A percentile compares a stretch with the other conserved stretches of the same genome.
These are phyloP conservation scores for Naganishia albida DNA, from an alignment of 1,284 basidiomycete genomes.

Conservation along the genomic window DNA sequence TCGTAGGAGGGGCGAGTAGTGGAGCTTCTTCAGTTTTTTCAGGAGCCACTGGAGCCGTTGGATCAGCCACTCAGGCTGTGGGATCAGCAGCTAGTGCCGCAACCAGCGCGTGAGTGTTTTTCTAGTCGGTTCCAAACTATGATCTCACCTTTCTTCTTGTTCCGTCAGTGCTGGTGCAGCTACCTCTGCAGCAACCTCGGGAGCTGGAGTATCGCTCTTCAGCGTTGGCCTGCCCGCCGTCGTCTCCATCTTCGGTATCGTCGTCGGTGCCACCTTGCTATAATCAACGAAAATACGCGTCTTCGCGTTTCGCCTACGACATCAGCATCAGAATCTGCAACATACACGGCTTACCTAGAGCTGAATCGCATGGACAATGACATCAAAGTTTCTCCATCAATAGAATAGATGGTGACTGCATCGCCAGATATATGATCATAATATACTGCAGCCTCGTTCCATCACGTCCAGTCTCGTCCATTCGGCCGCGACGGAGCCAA, in stretches of 20 bases:
- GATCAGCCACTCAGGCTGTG: conserved; percentile 1
- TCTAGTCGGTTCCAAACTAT: neutral
- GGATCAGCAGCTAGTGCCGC: neutral
- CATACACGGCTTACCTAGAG: neutral
- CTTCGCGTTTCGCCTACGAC: neutral
- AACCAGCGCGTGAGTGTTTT: conserved; percentile 19
- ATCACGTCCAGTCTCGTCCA: too few species aligned
- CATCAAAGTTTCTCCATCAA: too few species aligned
- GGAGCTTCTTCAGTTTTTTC: conserved; percentile 21
- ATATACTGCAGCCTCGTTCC: too few species aligned
- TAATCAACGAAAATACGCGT: neutral
- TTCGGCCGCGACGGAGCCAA: too few species aligned
- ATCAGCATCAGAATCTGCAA: neutral
- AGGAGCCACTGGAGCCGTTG: conserved; percentile 15
- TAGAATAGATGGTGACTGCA: too few species aligned
- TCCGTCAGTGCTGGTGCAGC: conserved; percentile 13
- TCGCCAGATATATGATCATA: too few species aligned
- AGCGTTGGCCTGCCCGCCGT: conserved; percentile 8
- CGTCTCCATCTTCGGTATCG: conserved; percentile 13
- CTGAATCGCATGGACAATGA: too few species aligned
- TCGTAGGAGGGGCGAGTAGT: conserved; percentile 16
- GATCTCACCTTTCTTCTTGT: neutral
- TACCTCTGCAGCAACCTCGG: neutral
- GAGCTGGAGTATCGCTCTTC: conserved; percentile 1
- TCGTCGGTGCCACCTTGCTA: conserved; percentile 23